Evolutionary conservation across 192 early-diverging fungal genomes (phyloP), one percentile per base, ranked within the genome.

Genomic region (Haplosporangium gracile): DNA sequence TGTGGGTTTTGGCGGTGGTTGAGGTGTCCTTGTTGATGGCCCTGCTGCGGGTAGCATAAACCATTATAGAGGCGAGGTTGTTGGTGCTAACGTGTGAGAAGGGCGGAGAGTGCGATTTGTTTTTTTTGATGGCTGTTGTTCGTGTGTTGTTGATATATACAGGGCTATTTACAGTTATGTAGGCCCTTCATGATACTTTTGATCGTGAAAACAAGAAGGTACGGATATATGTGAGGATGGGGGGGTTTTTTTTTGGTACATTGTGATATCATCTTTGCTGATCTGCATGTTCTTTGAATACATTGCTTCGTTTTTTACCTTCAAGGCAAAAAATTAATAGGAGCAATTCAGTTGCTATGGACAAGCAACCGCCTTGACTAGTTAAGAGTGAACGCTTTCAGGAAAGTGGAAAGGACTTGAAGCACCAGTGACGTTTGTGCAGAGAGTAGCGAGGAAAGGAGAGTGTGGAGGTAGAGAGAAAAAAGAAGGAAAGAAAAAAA

Each of bases 31-130:
- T 16, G 26, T 53, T 36, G 45, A 32, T 73, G 29, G 51, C 78
- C 39, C 38, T 74, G 51, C 63, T 74, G 16, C 79, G 79, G n/a
- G 79, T 80, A 34, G 79, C 55, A 45, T 80, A 80, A 6, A 68
- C 79, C 79, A 80, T 80, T 13, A 13, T 76, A 11, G 1, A 70
- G 68, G 39, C 13, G 22, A 70, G 29, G 68, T 18, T 68, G 65
- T 10, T 29, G 60, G 0, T 11, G 29, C 0, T 45, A 45, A 11
- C 2, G 43, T 45, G 43, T 45, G 43, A 15, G 57, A 29, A 10
- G 22, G n/a, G 57, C 15, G 29, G 26, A 65, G 60, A 65, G 60
- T 32, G 60, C 8, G 2, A n/a, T 51, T 51, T 51, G 10, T 63
- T 24, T 10, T 29, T 24, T 65, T 2, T 32, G 13, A n/a, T 57